Base-by-base conservation (phyloP, 2,329 filamentous ascomycete species). In the Fusarium euwallaceae region DNA sequence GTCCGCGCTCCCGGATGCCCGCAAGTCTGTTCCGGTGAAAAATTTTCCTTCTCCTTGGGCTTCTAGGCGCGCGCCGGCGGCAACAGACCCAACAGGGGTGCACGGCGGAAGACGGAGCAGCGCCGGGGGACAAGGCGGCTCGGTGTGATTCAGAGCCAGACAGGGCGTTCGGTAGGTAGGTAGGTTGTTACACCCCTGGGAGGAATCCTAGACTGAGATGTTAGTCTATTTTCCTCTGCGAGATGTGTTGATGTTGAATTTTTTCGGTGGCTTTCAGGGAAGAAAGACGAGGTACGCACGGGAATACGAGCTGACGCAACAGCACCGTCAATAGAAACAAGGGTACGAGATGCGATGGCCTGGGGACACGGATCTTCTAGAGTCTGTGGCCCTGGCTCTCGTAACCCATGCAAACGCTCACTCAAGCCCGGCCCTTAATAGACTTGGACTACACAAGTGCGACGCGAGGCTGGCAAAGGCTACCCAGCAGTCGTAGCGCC, bases 11-110 rank as follows among this genome's bases (percentile, higher is more conserved):
- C 75, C 78, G 78, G 78, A 75, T 78, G 76, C 53, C 73, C 69
- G 76, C 78, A 53, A 78, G 48, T 63, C 69, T 59, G 61, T 78
- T 79, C 78, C 78, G 78, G 76, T 79, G 77, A 79, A 79, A 79
- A 78, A 14, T 76, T 79, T 79, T 78, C 72, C 71, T 78, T 77
- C 77, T 78, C 66, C 76, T 78, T 73, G 67, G 67, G 68, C 76
- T 79, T 79, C 77, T 79, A 79, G 77, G 71, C 77, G 77, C 73
- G 69, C 76, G 74, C 76, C 70, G 76, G 74, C 77, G 77, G 76
- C 77, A 77, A 79, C 72, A 64, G 67, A 78, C 63, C 48, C 72
- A 70, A 74, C 73, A 76, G 68, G 77, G 74, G 67, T 63, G 24
- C 41, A 59, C 53, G 24, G 51, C 45, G 61, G 66, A 64, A 51